Base-by-base conservation (phyloP, 331 rosid species). In the Quercus lobata region DNA sequence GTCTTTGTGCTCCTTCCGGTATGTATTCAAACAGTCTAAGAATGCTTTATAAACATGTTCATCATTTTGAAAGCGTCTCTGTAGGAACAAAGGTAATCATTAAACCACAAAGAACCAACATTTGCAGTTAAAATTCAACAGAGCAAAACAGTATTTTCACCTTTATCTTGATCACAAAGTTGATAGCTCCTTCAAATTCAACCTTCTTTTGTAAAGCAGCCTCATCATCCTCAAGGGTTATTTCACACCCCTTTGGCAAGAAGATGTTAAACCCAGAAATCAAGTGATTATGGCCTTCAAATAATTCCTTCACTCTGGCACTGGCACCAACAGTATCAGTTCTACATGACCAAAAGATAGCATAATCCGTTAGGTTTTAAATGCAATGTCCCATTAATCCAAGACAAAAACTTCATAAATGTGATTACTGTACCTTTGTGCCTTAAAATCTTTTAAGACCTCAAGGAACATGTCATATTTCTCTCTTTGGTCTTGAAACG, bases 131-230 rank as follows among this genome's bases (percentile, higher is more conserved):
- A 77, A 71, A 56, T 24, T 53, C 61, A 7, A 60, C 58, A 73
- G 55, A 14, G 55, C 62, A 54, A 73, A 76, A 78, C 30, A 63
- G 17, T 63, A 71, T 17, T 27, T 69, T 82, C 76, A 96, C 99
- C 99, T 96, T 96, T 84, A 96, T 96, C 95, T 93, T 96, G 90
- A 89, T 92, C 35, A 96, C 99, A 80, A 96, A 96, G 80, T 91
- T 92, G 79, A 96, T 93, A 68, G 99, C 99, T 92, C 93, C 98
- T 71, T 93, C 95, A 78, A 96, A 90, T 78, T 96, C 97, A 87
- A 92, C 95, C 0, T 94, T 91, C 89, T 93, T 93, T 17, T 81
- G 92, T 61, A 91, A 91, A 85, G 93, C 92, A 85, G 91, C 85
- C 73, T 90, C 91, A 27, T 87, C 98, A 62, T 89, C 98, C 16